Conservation (phyloP, 352 stramenopile genomes). For the Achlya hypogyna region DNA sequence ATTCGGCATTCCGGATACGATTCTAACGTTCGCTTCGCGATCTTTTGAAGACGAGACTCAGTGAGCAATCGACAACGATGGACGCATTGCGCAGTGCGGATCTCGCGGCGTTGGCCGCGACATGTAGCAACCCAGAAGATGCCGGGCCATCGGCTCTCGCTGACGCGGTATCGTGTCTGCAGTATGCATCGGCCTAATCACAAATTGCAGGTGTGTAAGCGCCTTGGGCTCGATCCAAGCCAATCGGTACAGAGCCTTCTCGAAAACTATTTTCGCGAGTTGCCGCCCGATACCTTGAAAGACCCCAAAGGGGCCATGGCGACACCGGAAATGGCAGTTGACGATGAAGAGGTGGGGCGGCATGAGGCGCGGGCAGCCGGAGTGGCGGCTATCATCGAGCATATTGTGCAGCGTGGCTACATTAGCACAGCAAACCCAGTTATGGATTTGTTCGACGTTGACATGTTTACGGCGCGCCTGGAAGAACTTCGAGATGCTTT, state of each 20-base stretch:
- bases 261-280: slow-evolving; percentile 25
- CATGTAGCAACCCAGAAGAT: too few relatives aligned
- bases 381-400: slow-evolving; percentile 37
- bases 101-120: too few relatives aligned
- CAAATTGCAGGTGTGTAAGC: neutral
- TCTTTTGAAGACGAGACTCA: too few relatives aligned
- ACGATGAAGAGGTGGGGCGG: slow-evolving; percentile 29
- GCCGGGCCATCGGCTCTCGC: too few relatives aligned
- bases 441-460: slow-evolving; percentile 57
- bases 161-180: too few relatives aligned
- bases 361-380: neutral
- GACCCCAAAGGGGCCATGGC: neutral
- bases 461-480: slow-evolving; percentile 46
- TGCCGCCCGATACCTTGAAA: slow-evolving; percentile 23
- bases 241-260: neutral
- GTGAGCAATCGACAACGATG: too few relatives aligned
- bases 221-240: neutral
- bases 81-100: too few relatives aligned
- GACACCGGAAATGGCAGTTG: slow-evolving; percentile 18
- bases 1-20: too few relatives aligned
- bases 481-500: slow-evolving; percentile 44
- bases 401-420: slow-evolving; percentile 31
- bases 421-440: slow-evolving; percentile 40
- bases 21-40: too few relatives aligned
- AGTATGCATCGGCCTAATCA: neutral